phyloP scores from a whole-genome alignment of 2,329 filamentous ascomycete species.

The Curvularia sp. region DNA sequence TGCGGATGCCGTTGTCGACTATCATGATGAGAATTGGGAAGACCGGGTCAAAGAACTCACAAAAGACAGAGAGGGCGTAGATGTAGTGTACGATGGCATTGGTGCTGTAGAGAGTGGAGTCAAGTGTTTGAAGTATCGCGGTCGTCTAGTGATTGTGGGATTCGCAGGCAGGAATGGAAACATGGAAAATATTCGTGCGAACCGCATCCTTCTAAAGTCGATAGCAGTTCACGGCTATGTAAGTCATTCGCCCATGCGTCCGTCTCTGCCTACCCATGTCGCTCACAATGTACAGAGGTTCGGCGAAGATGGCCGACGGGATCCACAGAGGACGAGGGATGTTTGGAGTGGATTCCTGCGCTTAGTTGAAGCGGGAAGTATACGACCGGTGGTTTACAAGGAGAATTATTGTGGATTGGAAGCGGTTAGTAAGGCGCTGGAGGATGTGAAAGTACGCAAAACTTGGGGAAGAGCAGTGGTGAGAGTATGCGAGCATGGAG shows the following conservation, averaged over 20 bases:
- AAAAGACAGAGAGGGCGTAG: slow-evolving; percentile 58
- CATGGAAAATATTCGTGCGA: slow-evolving; percentile 55
- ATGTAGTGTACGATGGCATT: slow-evolving; percentile 66
- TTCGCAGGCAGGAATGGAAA: slow-evolving; percentile 63
- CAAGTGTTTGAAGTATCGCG: slow-evolving; percentile 62
- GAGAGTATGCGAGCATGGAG: slow-evolving; percentile 45
- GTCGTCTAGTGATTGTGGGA: slow-evolving; percentile 63
- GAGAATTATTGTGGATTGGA: slow-evolving; percentile 60
- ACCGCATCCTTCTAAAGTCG: slow-evolving; percentile 35
- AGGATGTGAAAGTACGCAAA: slow-evolving; percentile 59
- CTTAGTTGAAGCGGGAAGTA: slow-evolving; percentile 56
- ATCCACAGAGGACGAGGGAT: slow-evolving; percentile 56
- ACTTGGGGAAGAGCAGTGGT: slow-evolving; percentile 66
- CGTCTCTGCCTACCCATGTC: background rate
- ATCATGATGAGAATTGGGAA: slow-evolving; percentile 58
- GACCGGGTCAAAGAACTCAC: slow-evolving; percentile 60
- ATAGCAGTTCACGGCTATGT: slow-evolving; percentile 39
- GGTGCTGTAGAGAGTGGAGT: slow-evolving; percentile 64
- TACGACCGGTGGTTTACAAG: slow-evolving; percentile 62
- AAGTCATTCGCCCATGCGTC: slow-evolving; percentile 5
- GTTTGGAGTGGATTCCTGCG: slow-evolving; percentile 62
- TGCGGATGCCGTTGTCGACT: slow-evolving; percentile 55
- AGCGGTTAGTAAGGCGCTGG: slow-evolving; percentile 59
- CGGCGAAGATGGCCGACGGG: slow-evolving; percentile 62
- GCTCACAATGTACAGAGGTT: slow-evolving; percentile 55